A percentile compares a stretch with the other conserved stretches of the same genome.
Conservation (phyloP, 192 early-diverging fungal species). For the Neocallimastix lanati region DNA sequence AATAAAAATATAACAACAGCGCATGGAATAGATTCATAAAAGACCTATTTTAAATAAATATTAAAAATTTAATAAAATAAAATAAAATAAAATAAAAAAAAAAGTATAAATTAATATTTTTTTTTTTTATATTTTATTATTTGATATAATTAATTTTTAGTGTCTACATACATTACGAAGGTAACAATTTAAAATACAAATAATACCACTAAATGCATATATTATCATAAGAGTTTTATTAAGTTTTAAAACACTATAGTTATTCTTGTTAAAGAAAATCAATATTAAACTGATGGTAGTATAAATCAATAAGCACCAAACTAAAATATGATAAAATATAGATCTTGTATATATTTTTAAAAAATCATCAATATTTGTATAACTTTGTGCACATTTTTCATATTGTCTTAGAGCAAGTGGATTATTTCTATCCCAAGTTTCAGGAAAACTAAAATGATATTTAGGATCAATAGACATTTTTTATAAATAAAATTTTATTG, state of each 20-base stretch:
- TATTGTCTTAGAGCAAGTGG: not conserved
- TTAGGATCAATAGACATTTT: not conserved
- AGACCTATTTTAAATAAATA: no score
- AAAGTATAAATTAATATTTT: no score
- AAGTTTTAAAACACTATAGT: not conserved
- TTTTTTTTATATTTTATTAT: no score
- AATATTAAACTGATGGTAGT: not conserved
- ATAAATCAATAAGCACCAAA: not conserved
- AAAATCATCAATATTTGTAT: not conserved
- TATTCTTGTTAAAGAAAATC: not conserved
- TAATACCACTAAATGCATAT: not conserved
- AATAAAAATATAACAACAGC: no score
- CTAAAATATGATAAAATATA: not conserved
- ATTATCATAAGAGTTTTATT: not conserved
- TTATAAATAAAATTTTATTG: no score
- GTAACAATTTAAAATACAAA: not conserved
- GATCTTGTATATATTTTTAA: not conserved
- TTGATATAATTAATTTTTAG: no score
- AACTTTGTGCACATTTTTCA: not conserved
- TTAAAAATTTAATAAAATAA: no score
- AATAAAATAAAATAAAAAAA: no score
- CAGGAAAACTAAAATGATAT: not conserved
- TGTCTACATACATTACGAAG: not conserved
- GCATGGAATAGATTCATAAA: no score
- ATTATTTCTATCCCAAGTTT: not conserved